Conservation (phyloP, 2,329 filamentous ascomycete genomes). For the Ilyonectria mors-panacis region DNA sequence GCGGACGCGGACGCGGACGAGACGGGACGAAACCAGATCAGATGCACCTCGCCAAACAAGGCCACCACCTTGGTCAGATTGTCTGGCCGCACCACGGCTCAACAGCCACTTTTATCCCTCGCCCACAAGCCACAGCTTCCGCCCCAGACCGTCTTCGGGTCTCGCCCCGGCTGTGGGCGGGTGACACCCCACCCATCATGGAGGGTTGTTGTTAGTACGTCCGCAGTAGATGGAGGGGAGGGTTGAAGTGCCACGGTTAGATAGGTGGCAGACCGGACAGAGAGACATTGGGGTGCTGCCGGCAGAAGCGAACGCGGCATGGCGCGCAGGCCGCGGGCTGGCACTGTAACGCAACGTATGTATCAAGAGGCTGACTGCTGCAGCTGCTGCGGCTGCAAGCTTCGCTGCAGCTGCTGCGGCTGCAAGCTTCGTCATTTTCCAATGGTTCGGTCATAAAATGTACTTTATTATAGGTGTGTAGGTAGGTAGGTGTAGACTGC, state of each 20-base stretch:
- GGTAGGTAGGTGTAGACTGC: slow-evolving; percentile 25
- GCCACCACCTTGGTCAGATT: slow-evolving; percentile 11
- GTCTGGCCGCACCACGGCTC: slow-evolving; percentile 12
- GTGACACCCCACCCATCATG: slow-evolving; percentile 18
- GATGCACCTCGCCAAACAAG: slow-evolving; percentile 24
- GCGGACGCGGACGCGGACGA: slow-evolving; percentile 1
- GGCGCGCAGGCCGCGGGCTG: not conserved
- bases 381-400: not conserved
- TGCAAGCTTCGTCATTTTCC: not conserved
- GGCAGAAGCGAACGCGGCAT: not conserved
- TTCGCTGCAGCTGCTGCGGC: not conserved
- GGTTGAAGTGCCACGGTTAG: not conserved
- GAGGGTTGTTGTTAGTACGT: not conserved
- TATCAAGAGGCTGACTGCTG: not conserved
- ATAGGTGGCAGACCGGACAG: not conserved
- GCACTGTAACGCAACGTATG: not conserved
- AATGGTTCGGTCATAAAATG: slow-evolving; percentile 9
- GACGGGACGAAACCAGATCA: slow-evolving; percentile 18
- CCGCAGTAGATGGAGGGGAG: too few relatives aligned
- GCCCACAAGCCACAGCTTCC: slow-evolving; percentile 20
- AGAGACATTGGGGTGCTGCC: not conserved
- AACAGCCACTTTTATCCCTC: slow-evolving; percentile 19
- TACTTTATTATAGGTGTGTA: slow-evolving; percentile 30
- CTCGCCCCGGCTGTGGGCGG: slow-evolving; percentile 17
- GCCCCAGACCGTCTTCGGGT: slow-evolving; percentile 12